Base-by-base conservation (phyloP, 768 basidiomycete species). In the Lactifluus piperatus region DNA sequence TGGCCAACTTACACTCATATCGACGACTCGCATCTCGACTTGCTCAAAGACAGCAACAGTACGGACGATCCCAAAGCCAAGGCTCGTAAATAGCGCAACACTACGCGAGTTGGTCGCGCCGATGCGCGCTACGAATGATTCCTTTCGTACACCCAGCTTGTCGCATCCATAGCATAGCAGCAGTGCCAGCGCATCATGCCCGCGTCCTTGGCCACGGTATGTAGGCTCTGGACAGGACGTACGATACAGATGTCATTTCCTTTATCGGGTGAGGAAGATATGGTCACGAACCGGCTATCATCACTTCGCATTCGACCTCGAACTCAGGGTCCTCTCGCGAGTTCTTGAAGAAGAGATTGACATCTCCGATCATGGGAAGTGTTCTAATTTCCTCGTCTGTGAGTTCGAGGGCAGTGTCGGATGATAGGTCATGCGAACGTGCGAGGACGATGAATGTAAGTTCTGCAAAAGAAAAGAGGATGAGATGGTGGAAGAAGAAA, bases 321-420 rank as follows among this genome's bases (percentile, higher is more conserved):
- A n/a, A n/a, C n/a, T n/a, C n/a, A n/a, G n/a, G n/a, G n/a, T n/a
- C n/a, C 10, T 58, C 66, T 32, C 62, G 70, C n/a, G 69, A 63
- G 46, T 84, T 83, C 47, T 86, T 86, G 44, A 95, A 72, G 70
- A 97, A 97, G 27, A 97, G 72, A 70, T 97, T 97, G 36, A 93
- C 92, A 68, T 97, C 94, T 74, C n/a, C n/a, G n/a, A n/a, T n/a
- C n/a, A n/a, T n/a, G n/a, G n/a, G n/a, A n/a, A n/a, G n/a, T n/a
- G n/a, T n/a, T n/a, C n/a, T n/a, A n/a, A n/a, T n/a, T n/a, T n/a
- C n/a, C n/a, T n/a, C n/a, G n/a, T n/a, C n/a, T 92, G 95, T 94
- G 10, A 77, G 80, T n/a, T n/a, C n/a, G n/a, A n/a, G n/a, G n/a
- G n/a, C n/a, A n/a, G n/a, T n/a, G n/a, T n/a, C n/a, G n/a, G n/a